Percentiles rank a stretch among this genome's conserved stretches.
Conservation (phyloP, 495 filamentous ascomycete species). For the Aspergillus mulundensis region DNA sequence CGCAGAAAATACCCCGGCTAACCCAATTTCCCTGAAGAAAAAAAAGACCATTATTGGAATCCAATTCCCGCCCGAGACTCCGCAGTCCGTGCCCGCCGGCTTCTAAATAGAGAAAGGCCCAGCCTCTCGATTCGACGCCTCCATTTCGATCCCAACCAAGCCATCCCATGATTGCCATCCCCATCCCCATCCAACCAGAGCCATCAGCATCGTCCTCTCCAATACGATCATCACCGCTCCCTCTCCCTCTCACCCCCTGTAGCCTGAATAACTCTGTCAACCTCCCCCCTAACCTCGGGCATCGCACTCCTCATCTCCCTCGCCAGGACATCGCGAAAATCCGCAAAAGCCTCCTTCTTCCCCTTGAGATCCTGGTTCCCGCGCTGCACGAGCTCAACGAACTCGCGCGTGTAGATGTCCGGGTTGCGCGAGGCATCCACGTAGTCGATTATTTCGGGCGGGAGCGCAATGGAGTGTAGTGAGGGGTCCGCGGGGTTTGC, state of each 20-base stretch:
- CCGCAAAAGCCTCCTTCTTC: constrained; percentile 72
- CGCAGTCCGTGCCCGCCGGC: no score
- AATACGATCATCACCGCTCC: neutral
- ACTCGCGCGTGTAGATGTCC: constrained; percentile 97
- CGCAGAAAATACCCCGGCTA: neutral
- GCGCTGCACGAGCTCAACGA: constrained; percentile 83
- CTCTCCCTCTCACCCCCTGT: constrained; percentile 25
- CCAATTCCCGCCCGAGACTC: neutral
- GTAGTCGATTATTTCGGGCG: constrained; percentile 89
- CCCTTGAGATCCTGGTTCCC: constrained; percentile 83
- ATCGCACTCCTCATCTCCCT: constrained; percentile 72
- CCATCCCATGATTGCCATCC: neutral
- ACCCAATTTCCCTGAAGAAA: neutral
- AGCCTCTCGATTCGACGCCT: neutral
- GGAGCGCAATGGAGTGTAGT: constrained; percentile 55
- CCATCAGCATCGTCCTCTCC: no score
- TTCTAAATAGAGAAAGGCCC: neutral
- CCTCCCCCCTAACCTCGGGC: constrained; percentile 71
- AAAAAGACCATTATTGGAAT: neutral
- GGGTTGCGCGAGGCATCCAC: constrained; percentile 92
- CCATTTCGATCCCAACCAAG: neutral
- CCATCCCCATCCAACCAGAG: neutral
- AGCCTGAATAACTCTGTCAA: constrained; percentile 55
- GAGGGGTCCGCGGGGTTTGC: constrained; percentile 38
- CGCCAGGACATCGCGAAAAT: constrained; percentile 78